These are phyloP conservation scores for Nidula niveotomentosa DNA, from an alignment of 1,284 basidiomycete genomes.

Conservation along the genomic window DNA sequence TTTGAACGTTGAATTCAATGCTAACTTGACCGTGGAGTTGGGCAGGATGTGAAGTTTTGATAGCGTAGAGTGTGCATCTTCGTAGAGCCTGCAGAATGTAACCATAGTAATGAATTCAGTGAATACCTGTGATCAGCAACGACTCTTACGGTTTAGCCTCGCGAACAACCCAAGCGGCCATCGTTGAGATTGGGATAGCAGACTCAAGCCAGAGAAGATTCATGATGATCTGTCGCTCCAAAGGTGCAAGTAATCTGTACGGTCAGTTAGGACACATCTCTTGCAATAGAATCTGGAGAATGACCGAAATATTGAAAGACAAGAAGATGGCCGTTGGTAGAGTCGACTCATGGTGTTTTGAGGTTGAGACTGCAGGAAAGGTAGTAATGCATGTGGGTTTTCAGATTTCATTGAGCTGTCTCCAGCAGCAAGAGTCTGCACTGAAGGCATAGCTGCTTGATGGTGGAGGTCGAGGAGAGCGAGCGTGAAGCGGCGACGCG, in stretches of 20 bases:
- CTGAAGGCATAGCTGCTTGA: too few species aligned
- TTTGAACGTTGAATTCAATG: constrained; percentile 79
- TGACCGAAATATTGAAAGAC: constrained; percentile 92
- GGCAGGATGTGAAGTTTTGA: constrained; percentile 76
- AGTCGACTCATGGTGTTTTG: constrained; percentile 82
- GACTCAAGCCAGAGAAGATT: constrained; percentile 91
- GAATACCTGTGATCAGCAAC: too few species aligned
- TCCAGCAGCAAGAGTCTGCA: too few species aligned
- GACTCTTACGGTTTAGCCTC: constrained; percentile 64
- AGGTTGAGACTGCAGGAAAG: constrained; percentile 87
- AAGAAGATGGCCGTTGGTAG: constrained; percentile 89
- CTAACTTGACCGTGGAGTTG: constrained; percentile 57
- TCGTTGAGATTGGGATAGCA: constrained; percentile 66
- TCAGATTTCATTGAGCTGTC: too few species aligned
- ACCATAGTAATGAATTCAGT: neutral
- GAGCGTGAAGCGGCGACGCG: too few species aligned
- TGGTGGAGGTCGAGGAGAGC: too few species aligned
- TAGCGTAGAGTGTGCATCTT: constrained; percentile 67
- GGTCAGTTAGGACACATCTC: constrained; percentile 17
- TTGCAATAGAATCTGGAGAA: constrained; percentile 11
- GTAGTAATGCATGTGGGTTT: constrained; percentile 57
- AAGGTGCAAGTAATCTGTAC: constrained; percentile 76
- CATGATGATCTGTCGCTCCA: constrained; percentile 91
- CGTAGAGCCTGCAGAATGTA: constrained; percentile 52
- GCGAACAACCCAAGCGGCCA: constrained; percentile 83